A percentile compares a stretch with the other conserved stretches of the same genome.
These are phyloP conservation scores for Mortierella sp. DNA, from an alignment of 371 early-diverging fungal species.

Conservation along the genomic window DNA sequence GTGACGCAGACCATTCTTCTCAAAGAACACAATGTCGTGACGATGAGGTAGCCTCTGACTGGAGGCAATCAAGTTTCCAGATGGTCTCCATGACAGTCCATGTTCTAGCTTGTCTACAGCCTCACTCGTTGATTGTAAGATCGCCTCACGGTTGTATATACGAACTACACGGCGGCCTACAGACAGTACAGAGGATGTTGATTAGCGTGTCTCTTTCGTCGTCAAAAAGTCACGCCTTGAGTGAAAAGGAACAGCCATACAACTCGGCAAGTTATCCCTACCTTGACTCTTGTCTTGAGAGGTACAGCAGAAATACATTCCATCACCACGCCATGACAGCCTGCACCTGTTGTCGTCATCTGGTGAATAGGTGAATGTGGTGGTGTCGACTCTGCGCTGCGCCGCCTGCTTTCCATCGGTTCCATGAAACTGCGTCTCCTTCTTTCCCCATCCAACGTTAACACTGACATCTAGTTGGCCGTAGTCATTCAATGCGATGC, in stretches of 20 bases:
- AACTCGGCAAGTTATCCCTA: constrained; percentile 23
- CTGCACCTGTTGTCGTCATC: constrained; percentile 84
- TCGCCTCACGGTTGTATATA: constrained; percentile 88
- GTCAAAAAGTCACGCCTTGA: background rate
- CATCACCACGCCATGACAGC: constrained; percentile 94
- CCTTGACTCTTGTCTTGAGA: constrained; percentile 70
- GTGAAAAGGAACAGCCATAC: background rate
- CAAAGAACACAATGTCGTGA: constrained; percentile 93
- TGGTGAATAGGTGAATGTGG: constrained; percentile 63
- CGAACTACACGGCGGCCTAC: constrained; percentile 75
- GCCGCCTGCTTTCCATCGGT: constrained; percentile 88
- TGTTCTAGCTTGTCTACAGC: constrained; percentile 85
- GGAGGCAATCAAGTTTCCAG: constrained; percentile 89
- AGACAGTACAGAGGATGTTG: too few relatives aligned
- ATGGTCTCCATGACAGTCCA: constrained; percentile 87
- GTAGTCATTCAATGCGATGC: background rate
- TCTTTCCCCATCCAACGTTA: constrained; percentile 96
- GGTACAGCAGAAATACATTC: constrained; percentile 80
- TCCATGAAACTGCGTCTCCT: constrained; percentile 98
- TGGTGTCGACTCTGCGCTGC: constrained; percentile 62
- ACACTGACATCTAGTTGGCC: constrained; percentile 70
- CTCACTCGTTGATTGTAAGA: constrained; percentile 84
- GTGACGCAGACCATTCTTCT: constrained; percentile 94
- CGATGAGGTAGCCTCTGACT: constrained; percentile 84
- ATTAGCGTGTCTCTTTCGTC: too few relatives aligned